Conservation (phyloP, 805 yeast species). For the Saccharomycopsis javanensis region DNA sequence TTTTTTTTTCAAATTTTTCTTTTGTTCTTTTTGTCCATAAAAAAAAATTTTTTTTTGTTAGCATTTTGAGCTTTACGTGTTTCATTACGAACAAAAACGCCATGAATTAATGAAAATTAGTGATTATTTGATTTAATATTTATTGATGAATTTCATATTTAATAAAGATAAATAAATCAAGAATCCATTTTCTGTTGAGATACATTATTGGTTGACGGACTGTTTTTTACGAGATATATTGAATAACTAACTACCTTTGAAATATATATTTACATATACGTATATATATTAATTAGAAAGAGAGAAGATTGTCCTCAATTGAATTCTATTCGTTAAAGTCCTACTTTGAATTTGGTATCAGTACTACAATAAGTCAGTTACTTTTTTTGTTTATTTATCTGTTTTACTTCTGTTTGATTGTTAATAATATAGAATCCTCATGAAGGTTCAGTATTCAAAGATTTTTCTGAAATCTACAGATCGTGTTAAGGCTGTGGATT, state of each 20-base stretch:
- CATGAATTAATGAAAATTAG: neutral
- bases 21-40: neutral
- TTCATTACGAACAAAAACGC: neutral
- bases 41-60: neutral
- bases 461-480: slow-evolving; percentile 41
- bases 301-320: neutral
- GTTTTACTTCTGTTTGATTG: neutral
- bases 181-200: too few species aligned
- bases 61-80: neutral
- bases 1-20: neutral
- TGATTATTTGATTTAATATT: neutral
- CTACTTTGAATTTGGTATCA: too few species aligned
- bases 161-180: too few species aligned
- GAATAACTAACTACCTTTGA: too few species aligned
- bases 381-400: neutral
- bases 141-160: too few species aligned
- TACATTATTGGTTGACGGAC: too few species aligned
- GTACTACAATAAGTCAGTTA: neutral
- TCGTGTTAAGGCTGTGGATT: slow-evolving; percentile 95
- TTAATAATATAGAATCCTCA: neutral
- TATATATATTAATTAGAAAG: too few species aligned
- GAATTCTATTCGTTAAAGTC: too few species aligned
- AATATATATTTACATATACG: too few species aligned
- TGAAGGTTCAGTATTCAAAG: neutral
- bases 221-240: too few species aligned